A percentile compares a stretch with the other conserved stretches of the same genome.
These are phyloP conservation scores for Chytriomyces hyalinus DNA, from an alignment of 192 early-diverging fungal genomes.

Conservation along the genomic window DNA sequence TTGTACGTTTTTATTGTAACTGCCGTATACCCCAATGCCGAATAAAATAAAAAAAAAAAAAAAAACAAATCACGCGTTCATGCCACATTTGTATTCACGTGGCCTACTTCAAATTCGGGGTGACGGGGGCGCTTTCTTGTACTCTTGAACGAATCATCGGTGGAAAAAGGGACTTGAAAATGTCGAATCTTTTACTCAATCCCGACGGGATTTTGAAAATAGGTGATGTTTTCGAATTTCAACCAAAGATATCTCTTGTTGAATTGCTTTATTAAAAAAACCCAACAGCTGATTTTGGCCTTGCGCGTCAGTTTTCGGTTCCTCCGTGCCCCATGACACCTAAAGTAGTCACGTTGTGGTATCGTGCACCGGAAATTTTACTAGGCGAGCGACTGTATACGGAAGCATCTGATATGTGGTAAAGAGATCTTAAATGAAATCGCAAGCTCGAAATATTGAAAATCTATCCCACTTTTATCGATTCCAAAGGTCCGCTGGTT, in stretches of 20 bases:
- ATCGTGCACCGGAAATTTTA: constrained; percentile 90
- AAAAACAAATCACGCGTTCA: no score
- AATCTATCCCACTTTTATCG: no score
- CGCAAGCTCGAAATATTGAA: no score
- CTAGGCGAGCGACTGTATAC: constrained; percentile 89
- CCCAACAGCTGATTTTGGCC: constrained; percentile 82
- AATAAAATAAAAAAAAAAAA: no score
- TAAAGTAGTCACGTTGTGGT: constrained; percentile 96
- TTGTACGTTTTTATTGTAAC: no score
- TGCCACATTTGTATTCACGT: no score
- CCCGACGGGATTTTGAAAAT: constrained; percentile 89
- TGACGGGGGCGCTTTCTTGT: no score
- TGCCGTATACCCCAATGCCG: no score
- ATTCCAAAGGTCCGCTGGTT: constrained; percentile 81
- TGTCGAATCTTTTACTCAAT: constrained; percentile 91
- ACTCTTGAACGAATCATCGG: no score
- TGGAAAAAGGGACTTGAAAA: constrained; percentile 78
- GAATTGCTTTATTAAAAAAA: constrained; percentile 18
- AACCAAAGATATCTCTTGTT: not conserved
- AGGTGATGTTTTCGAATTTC: constrained; percentile 42
- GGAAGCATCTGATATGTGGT: constrained; percentile 85
- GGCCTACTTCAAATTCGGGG: no score
- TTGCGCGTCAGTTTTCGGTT: constrained; percentile 79
- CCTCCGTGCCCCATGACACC: constrained; percentile 81
- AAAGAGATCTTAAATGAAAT: not conserved